These are phyloP conservation scores for Dalbergia oliveri DNA, from an alignment of 306 rosid genomes.

Conservation along the genomic window DNA sequence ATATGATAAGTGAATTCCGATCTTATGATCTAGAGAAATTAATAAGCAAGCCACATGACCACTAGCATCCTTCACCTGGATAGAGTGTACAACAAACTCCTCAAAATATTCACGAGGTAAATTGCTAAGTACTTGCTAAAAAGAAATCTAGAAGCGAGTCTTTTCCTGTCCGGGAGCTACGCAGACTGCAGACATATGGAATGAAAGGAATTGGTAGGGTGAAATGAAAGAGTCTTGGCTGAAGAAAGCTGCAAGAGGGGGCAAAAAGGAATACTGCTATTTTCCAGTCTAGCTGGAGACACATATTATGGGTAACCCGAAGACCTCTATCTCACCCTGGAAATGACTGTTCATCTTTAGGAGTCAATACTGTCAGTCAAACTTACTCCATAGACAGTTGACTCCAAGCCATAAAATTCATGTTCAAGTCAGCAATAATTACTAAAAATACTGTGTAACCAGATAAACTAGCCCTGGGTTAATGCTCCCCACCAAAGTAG, in stretches of 20 bases:
- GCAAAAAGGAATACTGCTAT: not conserved
- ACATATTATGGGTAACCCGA: not conserved
- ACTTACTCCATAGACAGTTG: constrained; percentile 32
- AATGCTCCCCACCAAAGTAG: constrained; percentile 27
- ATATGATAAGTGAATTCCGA: not conserved
- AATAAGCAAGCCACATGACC: constrained; percentile 2
- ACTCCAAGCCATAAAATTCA: constrained; percentile 23
- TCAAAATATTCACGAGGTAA: constrained; percentile 13
- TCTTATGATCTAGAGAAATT: constrained; percentile 14
- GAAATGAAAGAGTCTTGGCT: no score
- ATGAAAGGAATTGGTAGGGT: no score
- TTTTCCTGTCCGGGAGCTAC: no score
- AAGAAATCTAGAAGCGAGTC: not conserved
- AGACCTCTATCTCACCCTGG: constrained; percentile 24
- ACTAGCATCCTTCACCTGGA: constrained; percentile 17
- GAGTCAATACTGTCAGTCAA: not conserved
- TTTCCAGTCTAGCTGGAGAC: constrained; percentile 37
- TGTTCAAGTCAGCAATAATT: constrained; percentile 32
- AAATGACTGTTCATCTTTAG: constrained; percentile 27
- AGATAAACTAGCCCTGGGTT: constrained; percentile 25
- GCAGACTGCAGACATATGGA: no score
- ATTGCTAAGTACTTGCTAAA: constrained; percentile 16
- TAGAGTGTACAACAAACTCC: constrained; percentile 11
- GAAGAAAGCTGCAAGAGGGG: no score
- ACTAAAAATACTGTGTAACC: constrained; percentile 12